Percentiles rank a stretch among this genome's conserved stretches.
Evolutionary conservation across 192 early-diverging fungal species (phyloP).

Genomic region (Dissophora globulifera): DNA sequence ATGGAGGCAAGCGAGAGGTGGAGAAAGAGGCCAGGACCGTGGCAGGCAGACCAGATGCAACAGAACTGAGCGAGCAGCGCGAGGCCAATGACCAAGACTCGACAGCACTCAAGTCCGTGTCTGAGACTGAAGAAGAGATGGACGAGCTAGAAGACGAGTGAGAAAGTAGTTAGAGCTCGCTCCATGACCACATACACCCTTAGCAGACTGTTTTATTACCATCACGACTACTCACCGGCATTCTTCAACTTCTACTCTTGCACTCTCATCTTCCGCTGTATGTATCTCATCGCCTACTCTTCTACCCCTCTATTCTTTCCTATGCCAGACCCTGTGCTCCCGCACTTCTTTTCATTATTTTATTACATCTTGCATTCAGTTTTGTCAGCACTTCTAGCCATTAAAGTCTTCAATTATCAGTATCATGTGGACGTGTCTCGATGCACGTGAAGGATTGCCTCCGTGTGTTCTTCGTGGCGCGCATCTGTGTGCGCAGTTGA

Average conservation of each 20-base stretch:
- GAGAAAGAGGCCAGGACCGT: neutral
- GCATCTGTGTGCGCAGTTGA: too few relatives aligned
- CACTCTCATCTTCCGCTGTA: neutral
- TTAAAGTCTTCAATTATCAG: too few relatives aligned
- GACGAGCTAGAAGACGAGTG: slow-evolving; percentile 20
- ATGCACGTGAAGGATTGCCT: too few relatives aligned
- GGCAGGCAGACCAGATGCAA: neutral
- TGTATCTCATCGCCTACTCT: neutral
- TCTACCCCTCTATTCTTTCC: too few relatives aligned
- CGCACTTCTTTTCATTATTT: too few relatives aligned
- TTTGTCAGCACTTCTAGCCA: too few relatives aligned
- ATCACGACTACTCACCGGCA: too few relatives aligned
- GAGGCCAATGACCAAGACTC: neutral
- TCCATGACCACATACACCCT: too few relatives aligned
- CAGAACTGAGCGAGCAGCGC: neutral
- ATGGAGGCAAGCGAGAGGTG: neutral
- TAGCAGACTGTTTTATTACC: too few relatives aligned
- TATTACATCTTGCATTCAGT: neutral
- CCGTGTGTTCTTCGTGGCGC: too few relatives aligned
- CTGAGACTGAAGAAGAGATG: slow-evolving; percentile 11
- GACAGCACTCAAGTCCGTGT: neutral
- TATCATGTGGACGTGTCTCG: too few relatives aligned
- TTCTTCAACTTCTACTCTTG: neutral
- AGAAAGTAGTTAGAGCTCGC: neutral
- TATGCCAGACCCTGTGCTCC: too few relatives aligned